A percentile compares a stretch with the other conserved stretches of the same genome.
phyloP scores from a whole-genome alignment of 1,284 basidiomycete genomes.

The Hypsizygus ulmarius region DNA sequence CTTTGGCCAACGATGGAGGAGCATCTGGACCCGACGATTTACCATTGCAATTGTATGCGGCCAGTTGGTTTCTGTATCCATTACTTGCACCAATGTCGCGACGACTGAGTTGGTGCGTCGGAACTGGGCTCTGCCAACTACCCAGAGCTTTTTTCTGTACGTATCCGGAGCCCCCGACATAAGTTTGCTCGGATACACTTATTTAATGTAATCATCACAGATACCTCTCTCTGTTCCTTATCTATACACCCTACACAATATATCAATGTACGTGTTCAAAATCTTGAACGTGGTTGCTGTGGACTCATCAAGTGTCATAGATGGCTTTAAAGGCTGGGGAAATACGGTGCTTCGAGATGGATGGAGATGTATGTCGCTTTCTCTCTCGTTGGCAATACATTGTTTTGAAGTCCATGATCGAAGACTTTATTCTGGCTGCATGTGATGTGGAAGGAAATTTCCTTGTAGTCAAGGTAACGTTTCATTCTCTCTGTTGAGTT shows the following conservation, averaged over 20 bases:
- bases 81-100: constrained; percentile 81
- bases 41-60: constrained; percentile 66
- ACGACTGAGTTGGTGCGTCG: constrained; percentile 72
- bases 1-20: constrained; percentile 56
- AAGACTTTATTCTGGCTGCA: constrained; percentile 73
- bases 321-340: constrained; percentile 77
- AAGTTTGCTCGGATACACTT: neutral
- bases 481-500: neutral
- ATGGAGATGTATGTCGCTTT: constrained; percentile 69
- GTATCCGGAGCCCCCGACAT: constrained; percentile 26
- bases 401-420: neutral
- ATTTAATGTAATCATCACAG: constrained; percentile 36
- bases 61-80: constrained; percentile 81
- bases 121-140: constrained; percentile 75
- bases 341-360: constrained; percentile 71
- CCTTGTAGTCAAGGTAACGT: constrained; percentile 65
- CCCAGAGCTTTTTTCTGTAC: constrained; percentile 79
- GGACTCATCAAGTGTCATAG: constrained; percentile 33
- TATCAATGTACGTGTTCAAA: constrained; percentile 57
- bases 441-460: constrained; percentile 87
- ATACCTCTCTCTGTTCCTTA: constrained; percentile 71
- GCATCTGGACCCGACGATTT: constrained; percentile 74
- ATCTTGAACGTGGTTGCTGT: neutral
- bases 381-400: too few species aligned
- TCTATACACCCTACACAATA: constrained; percentile 86